These are phyloP conservation scores for Blastocladiella emersonii DNA, from an alignment of 371 early-diverging fungal species.

Conservation along the genomic window DNA sequence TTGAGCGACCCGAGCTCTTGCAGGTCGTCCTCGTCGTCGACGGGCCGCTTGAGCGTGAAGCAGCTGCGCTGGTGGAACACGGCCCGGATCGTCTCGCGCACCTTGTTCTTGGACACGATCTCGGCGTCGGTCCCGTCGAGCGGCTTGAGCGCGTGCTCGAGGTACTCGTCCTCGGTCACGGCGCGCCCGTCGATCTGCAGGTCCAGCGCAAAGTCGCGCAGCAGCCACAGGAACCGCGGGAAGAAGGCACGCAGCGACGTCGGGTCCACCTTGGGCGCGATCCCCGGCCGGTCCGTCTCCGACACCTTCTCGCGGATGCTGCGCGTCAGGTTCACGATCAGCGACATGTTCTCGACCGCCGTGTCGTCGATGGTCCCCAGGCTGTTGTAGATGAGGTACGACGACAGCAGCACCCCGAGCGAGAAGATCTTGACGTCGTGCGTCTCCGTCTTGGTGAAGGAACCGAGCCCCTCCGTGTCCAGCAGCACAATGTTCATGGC, in stretches of 20 bases:
- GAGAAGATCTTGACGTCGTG: constrained; percentile 6
- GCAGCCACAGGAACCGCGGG: constrained; percentile 3
- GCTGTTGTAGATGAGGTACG: constrained; percentile 2
- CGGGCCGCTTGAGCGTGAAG: constrained; percentile 6
- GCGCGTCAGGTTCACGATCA: not conserved
- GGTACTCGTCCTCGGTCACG: not conserved
- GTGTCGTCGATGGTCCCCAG: constrained; percentile 5
- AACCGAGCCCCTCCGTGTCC: constrained; percentile 4
- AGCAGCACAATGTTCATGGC: not conserved
- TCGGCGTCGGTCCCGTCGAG: not conserved
- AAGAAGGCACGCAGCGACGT: not conserved
- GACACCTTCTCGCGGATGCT: not conserved
- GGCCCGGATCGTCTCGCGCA: not conserved
- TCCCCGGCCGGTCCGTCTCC: not conserved
- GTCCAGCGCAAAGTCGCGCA: constrained; percentile 3
- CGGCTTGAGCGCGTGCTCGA: constrained; percentile 1
- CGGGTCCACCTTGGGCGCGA: not conserved
- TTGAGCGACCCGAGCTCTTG: not conserved
- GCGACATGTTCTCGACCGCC: constrained; percentile 5
- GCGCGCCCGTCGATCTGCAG: not conserved
- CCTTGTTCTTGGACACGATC: constrained; percentile 1
- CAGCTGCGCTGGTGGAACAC: not conserved
- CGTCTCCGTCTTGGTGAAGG: constrained; percentile 5
- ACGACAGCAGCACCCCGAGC: constrained; percentile 3
- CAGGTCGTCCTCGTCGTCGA: constrained; percentile 4